Base-by-base conservation (phyloP, 2,329 filamentous ascomycete species). In the Grosmannia huntii region DNA sequence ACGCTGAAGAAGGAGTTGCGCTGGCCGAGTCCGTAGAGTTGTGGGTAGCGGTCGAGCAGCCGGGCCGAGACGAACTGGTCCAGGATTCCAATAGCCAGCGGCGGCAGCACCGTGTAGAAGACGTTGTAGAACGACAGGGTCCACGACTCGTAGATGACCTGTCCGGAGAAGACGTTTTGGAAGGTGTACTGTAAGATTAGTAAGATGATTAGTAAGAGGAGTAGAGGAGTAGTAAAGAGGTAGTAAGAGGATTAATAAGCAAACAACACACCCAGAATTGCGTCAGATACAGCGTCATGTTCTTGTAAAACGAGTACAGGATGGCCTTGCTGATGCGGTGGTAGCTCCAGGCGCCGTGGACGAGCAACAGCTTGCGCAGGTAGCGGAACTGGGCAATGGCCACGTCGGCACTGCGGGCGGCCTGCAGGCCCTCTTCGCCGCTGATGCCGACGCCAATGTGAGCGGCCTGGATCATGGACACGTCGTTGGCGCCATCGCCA, bases 121-220 rank as follows among this genome's bases (percentile, higher is more conserved):
- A 99, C 90, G 76, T 99, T 99, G 79, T 96, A 99, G 75, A 97
- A 95, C 9, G 92, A 96, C n/a, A 99, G 77, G 0, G 91, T 96
- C 95, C 95, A 99, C 11, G 94, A 97, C 73, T 99, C 94, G 79
- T 91, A 97, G 69, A 99, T 97, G 68, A 97, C 90, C 70, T 96
- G 87, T 56, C 94, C 94, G 1, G 92, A 97, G 72, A 97, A 99
- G 64, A 89, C 89, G 71, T 99, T 99, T 81, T 96, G 90, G 76
- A 99, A 99, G 0, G 90, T 89, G 73, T 94, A 97, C 88, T 91
- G 60, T 4, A 28, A 28, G n/a, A 28, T 28, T 28, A 1, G 31
- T 33, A 2, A 16, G 10, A 23, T 11, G 10, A 52, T 50, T 51
- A 58, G 59, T 41, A 1, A n/a, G n/a, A 12, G 31, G 41, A n/a